Evolutionary conservation across 106 monocot genomes (phyloP).

Genomic region (Dendrobium catenatum): DNA sequence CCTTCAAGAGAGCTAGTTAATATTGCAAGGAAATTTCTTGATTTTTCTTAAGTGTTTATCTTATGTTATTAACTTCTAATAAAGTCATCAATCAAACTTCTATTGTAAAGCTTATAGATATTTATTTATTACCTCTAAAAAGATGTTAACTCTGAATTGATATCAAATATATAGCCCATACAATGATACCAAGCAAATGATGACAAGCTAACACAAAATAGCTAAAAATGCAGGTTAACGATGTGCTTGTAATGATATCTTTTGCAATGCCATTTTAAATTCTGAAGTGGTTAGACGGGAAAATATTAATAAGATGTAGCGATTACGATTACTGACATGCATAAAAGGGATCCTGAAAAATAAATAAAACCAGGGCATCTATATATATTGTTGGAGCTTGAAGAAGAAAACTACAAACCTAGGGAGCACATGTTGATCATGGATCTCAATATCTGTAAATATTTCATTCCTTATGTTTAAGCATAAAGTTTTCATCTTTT

Average conservation of each 20-base stretch:
- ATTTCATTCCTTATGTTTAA: conserved; percentile 84
- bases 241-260: not conserved
- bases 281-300: too few relatives aligned
- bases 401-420: conserved; percentile 36
- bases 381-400: not conserved
- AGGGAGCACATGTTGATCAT: conserved; percentile 80
- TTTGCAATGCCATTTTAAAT: too few relatives aligned
- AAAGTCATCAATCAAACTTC: too few relatives aligned
- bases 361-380: not conserved
- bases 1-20: too few relatives aligned
- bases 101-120: too few relatives aligned
- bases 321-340: not conserved
- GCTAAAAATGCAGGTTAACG: not conserved
- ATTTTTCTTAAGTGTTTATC: too few relatives aligned
- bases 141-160: not conserved
- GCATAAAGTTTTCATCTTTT: conserved; percentile 80
- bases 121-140: too few relatives aligned
- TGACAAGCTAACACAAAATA: not conserved
- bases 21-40: too few relatives aligned
- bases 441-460: conserved; percentile 92
- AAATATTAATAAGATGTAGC: too few relatives aligned
- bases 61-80: too few relatives aligned
- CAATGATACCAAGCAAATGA: not conserved
- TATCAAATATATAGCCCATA: too few relatives aligned
- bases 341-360: not conserved